phyloP scores from a whole-genome alignment of 75 land plant species.

The Cupressus sempervirens region DNA sequence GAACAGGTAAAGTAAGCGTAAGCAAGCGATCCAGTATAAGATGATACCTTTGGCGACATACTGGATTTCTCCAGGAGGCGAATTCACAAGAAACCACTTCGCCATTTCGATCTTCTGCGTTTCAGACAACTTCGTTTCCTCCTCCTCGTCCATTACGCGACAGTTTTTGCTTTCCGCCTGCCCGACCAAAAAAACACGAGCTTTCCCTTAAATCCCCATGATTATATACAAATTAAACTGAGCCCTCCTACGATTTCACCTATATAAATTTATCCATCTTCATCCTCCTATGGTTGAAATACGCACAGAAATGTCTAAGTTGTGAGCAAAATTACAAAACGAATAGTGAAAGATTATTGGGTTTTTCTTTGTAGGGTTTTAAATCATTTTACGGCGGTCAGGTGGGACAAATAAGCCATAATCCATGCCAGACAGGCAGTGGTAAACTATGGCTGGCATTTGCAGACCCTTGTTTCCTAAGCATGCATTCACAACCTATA shows the following conservation, averaged over 20 bases:
- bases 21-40: neutral
- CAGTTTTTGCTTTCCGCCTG: neutral
- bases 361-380: neutral
- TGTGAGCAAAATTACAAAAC: neutral
- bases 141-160: constrained; percentile 17
- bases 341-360: neutral
- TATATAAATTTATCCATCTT: neutral
- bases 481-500: neutral
- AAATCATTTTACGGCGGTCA: neutral
- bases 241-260: too few species aligned
- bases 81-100: constrained; percentile 86
- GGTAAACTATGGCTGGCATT: neutral
- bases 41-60: constrained; percentile 85
- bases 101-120: constrained; percentile 82
- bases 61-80: constrained; percentile 88
- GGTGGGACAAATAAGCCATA: neutral
- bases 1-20: neutral
- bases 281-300: neutral
- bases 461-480: neutral
- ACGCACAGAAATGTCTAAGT: neutral
- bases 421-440: neutral
- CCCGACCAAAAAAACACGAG: neutral
- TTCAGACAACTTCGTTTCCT: constrained; percentile 44
- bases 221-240: neutral
- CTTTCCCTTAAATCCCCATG: neutral